These are phyloP conservation scores for Fraxinus albicans DNA, from an alignment of 305 asterid species.

Conservation along the genomic window DNA sequence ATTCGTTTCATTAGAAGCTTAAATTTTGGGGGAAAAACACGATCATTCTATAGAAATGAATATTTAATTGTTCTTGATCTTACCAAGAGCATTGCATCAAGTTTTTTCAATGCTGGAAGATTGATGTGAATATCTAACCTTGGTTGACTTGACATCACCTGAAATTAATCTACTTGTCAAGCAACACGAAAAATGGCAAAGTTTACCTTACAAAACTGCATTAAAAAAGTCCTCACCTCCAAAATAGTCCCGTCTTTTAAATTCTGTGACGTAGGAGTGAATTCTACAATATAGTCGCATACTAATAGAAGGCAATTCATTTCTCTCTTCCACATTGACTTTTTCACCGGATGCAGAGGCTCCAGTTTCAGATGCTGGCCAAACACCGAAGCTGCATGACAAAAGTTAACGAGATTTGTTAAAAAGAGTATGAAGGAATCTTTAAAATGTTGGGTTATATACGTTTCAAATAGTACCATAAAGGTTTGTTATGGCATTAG, in stretches of 20 bases:
- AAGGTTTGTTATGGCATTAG: slow-evolving; percentile 88
- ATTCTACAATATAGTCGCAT: slow-evolving; percentile 77
- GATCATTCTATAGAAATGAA: not conserved
- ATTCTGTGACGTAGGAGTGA: slow-evolving; percentile 55
- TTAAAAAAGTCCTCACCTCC: slow-evolving; percentile 47
- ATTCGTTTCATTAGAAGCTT: not conserved
- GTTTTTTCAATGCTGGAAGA: slow-evolving; percentile 52
- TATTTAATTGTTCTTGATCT: not conserved
- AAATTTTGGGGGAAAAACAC: not conserved
- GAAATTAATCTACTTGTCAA: slow-evolving; percentile 10
- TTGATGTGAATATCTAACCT: slow-evolving; percentile 44
- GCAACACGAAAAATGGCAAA: not conserved
- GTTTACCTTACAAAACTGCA: not conserved
- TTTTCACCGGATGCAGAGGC: slow-evolving; percentile 67
- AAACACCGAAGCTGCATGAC: slow-evolving; percentile 67
- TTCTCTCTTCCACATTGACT: slow-evolving; percentile 85
- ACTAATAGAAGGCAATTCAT: slow-evolving; percentile 74
- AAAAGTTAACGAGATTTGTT: not conserved
- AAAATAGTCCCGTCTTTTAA: slow-evolving; percentile 54
- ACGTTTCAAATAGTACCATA: slow-evolving; percentile 44
- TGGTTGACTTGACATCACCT: slow-evolving; percentile 61
- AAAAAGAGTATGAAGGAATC: not conserved
- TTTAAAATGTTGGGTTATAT: not conserved
- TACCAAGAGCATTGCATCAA: slow-evolving; percentile 38
- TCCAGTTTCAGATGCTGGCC: slow-evolving; percentile 76